Percentiles rank a stretch among this genome's conserved stretches.
phyloP scores from a whole-genome alignment of 2,329 filamentous ascomycete genomes.

The Talaromyces sp. region DNA sequence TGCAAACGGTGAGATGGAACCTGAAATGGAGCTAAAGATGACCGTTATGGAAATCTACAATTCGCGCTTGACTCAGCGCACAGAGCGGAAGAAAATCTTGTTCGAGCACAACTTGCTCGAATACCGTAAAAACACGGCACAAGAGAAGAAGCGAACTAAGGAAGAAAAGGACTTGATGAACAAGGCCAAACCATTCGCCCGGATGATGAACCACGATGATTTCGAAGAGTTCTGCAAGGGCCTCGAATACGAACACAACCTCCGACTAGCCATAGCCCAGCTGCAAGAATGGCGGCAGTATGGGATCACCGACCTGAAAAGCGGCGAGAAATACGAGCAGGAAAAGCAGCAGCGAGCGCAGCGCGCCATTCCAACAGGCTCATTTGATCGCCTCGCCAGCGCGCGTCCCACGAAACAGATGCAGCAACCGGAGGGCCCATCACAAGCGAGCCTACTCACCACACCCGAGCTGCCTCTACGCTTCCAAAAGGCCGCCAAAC shows the following conservation, averaged over 20 bases:
- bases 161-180: constrained; percentile 88
- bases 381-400: constrained; percentile 77
- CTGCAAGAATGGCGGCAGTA: constrained; percentile 89
- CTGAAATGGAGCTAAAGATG: constrained; percentile 95
- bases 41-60: constrained; percentile 99
- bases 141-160: constrained; percentile 93
- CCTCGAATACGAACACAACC: constrained; percentile 82
- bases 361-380: constrained; percentile 61
- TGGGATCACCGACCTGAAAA: constrained; percentile 76
- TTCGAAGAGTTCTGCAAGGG: constrained; percentile 82
- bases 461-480: constrained; percentile 70
- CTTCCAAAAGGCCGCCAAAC: constrained; percentile 36
- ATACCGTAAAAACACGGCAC: constrained; percentile 81
- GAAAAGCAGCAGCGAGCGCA: constrained; percentile 77
- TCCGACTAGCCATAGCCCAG: constrained; percentile 82
- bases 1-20: constrained; percentile 80
- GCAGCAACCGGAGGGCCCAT: constrained; percentile 64
- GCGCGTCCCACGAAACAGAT: constrained; percentile 62
- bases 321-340: constrained; percentile 85
- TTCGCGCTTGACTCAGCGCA: constrained; percentile 78
- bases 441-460: constrained; percentile 70
- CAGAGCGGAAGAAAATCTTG: constrained; percentile 91
- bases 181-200: constrained; percentile 90
- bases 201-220: constrained; percentile 92
- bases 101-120: constrained; percentile 93